Conservation (phyloP, 1,284 basidiomycete species). For the Leccinum pallidistipes region DNA sequence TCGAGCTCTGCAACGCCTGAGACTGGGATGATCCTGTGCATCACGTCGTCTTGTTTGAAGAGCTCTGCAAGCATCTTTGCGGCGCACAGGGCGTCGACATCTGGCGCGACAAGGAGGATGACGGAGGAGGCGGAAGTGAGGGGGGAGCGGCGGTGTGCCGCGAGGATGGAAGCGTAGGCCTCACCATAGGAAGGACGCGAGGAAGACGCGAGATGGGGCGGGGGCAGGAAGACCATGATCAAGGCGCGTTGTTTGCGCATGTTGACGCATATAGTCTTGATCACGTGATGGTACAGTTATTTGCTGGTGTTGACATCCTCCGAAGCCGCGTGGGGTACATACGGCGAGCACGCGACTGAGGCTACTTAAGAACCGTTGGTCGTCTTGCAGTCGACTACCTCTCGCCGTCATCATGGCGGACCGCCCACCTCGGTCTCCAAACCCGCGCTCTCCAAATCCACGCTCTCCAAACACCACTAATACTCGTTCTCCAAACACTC, state of each 20-base stretch:
- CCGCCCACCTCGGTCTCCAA: constrained; percentile 32
- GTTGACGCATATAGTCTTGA: not conserved
- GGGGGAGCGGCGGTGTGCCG: constrained; percentile 71
- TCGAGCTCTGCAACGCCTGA: constrained; percentile 82
- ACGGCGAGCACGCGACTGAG: constrained; percentile 31
- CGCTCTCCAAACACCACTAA: constrained; percentile 32
- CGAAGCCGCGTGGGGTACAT: constrained; percentile 27
- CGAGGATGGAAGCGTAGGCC: constrained; percentile 77
- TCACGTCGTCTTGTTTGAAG: constrained; percentile 92
- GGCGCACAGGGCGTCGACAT: constrained; percentile 90
- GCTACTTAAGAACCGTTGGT: constrained; percentile 31
- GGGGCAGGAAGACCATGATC: constrained; percentile 68
- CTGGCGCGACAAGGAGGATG: constrained; percentile 83
- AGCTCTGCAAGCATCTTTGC: constrained; percentile 87
- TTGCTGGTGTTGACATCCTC: constrained; percentile 22
- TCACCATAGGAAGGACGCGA: constrained; percentile 70
- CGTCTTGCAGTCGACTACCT: constrained; percentile 8
- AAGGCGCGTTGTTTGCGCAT: not conserved
- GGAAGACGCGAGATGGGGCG: constrained; percentile 61
- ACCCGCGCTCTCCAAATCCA: constrained; percentile 36
- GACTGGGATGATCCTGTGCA: constrained; percentile 90
- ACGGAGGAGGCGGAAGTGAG: constrained; percentile 78
- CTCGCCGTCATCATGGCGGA: constrained; percentile 39
- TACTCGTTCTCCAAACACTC: constrained; percentile 35
- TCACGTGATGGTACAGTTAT: constrained; percentile 20